These are phyloP conservation scores for Alternaria conjuncta DNA, from an alignment of 2,329 filamentous ascomycete genomes.

Conservation along the genomic window DNA sequence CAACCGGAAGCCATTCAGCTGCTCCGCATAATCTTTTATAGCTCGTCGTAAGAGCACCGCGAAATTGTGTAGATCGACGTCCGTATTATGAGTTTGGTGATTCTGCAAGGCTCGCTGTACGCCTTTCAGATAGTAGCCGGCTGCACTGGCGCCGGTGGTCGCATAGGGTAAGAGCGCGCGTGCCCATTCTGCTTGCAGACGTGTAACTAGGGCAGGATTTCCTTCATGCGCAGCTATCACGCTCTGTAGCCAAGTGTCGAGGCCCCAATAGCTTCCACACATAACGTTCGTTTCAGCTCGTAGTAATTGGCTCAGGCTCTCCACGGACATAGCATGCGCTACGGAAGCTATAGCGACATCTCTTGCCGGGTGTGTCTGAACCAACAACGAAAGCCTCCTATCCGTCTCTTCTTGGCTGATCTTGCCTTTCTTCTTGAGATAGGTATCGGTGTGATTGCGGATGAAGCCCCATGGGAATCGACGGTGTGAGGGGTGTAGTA, in stretches of 20 bases:
- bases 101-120: constrained; percentile 25
- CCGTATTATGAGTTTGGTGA: constrained; percentile 20
- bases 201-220: constrained; percentile 29
- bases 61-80: constrained; percentile 29
- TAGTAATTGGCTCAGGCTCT: constrained; percentile 28
- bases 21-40: constrained; percentile 25
- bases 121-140: constrained; percentile 33
- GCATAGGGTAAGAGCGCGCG: constrained; percentile 31
- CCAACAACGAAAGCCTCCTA: constrained; percentile 26
- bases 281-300: constrained; percentile 33
- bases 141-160: constrained; percentile 28
- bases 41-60: constrained; percentile 26
- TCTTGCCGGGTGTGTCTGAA: constrained; percentile 25
- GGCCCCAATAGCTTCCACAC: constrained; percentile 35
- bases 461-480: constrained; percentile 33
- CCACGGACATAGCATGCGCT: constrained; percentile 37
- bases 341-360: constrained; percentile 41
- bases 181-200: constrained; percentile 39
- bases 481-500: constrained; percentile 31
- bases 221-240: constrained; percentile 38
- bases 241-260: constrained; percentile 36
- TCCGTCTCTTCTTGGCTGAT: constrained; percentile 30
- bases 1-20: constrained; percentile 35
- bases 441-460: constrained; percentile 33
- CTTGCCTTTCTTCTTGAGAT: constrained; percentile 43